A percentile compares a stretch with the other conserved stretches of the same genome.
These are phyloP conservation scores for Ramularia collo-cygni DNA, from an alignment of 2,329 filamentous ascomycete species.

Conservation along the genomic window DNA sequence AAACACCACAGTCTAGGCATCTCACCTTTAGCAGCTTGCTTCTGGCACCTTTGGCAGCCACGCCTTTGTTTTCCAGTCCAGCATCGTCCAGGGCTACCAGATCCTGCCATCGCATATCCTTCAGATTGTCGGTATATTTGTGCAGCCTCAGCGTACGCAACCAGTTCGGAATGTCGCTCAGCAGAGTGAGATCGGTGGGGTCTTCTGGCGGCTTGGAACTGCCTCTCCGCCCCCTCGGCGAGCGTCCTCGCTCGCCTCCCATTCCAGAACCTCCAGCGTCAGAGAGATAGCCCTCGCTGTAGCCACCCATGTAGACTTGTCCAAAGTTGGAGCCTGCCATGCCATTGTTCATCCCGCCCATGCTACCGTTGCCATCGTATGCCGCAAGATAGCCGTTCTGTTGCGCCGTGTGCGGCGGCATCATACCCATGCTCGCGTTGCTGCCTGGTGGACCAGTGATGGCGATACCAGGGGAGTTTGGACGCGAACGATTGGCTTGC, in stretches of 20 bases:
- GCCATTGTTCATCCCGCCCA: slow-evolving; percentile 54
- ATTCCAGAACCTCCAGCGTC: no score
- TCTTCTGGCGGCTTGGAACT: slow-evolving; percentile 98
- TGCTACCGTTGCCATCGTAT: slow-evolving; percentile 64
- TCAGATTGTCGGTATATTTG: slow-evolving; percentile 98
- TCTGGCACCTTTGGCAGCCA: slow-evolving; percentile 87
- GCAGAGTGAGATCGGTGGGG: slow-evolving; percentile 79
- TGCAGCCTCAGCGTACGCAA: slow-evolving; percentile 88
- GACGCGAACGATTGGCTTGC: slow-evolving; percentile 75
- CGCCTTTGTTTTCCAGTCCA: slow-evolving; percentile 82
- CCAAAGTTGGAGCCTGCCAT: slow-evolving; percentile 62
- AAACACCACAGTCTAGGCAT: neutral
- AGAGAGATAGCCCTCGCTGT: slow-evolving; percentile 80
- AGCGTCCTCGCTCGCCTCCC: slow-evolving; percentile 85
- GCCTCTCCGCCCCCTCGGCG: slow-evolving; percentile 82
- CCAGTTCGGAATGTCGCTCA: slow-evolving; percentile 96
- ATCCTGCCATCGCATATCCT: slow-evolving; percentile 95
- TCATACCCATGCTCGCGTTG: slow-evolving; percentile 49
- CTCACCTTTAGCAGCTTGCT: slow-evolving; percentile 94
- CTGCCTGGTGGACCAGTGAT: slow-evolving; percentile 61
- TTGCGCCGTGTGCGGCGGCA: slow-evolving; percentile 81
- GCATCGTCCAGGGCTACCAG: slow-evolving; percentile 88
- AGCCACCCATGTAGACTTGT: slow-evolving; percentile 50
- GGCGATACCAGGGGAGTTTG: slow-evolving; percentile 79
- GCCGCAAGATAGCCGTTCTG: slow-evolving; percentile 91